Evolutionary conservation across 352 stramenopile genomes (phyloP).

Genomic region (Phytophthora rubi): DNA sequence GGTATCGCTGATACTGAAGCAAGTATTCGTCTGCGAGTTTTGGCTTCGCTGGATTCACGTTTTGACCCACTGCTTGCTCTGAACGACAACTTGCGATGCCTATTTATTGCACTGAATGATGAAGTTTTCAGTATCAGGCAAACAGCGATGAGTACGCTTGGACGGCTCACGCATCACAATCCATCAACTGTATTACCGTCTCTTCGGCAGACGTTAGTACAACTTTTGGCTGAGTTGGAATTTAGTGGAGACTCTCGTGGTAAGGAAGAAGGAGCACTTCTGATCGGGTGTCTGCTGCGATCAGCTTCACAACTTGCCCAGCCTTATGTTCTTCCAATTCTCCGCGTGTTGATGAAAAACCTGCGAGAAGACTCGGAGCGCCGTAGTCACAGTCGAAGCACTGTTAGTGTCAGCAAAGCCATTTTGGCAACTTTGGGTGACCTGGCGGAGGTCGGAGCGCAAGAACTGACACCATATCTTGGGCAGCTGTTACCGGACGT

Average conservation of each 20-base stretch:
- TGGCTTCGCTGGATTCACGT: slow-evolving; percentile 80
- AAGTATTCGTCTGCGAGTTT: slow-evolving; percentile 81
- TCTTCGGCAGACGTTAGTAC: slow-evolving; percentile 84
- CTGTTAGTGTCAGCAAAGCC: slow-evolving; percentile 82
- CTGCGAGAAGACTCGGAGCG: slow-evolving; percentile 80
- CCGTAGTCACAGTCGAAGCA: slow-evolving; percentile 76
- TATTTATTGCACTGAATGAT: slow-evolving; percentile 90
- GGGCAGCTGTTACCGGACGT: slow-evolving; percentile 87
- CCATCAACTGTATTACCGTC: slow-evolving; percentile 82
- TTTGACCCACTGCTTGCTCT: slow-evolving; percentile 84
- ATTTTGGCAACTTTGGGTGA: slow-evolving; percentile 86
- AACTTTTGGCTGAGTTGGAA: slow-evolving; percentile 87
- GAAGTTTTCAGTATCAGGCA: slow-evolving; percentile 90
- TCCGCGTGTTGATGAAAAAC: slow-evolving; percentile 90
- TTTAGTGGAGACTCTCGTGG: slow-evolving; percentile 83
- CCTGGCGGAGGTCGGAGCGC: slow-evolving; percentile 76
- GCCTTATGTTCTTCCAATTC: slow-evolving; percentile 86
- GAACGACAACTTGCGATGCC: slow-evolving; percentile 84
- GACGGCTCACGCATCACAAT: slow-evolving; percentile 86
- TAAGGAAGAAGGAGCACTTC: slow-evolving; percentile 83
- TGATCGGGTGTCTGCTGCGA: slow-evolving; percentile 82
- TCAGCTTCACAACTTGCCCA: slow-evolving; percentile 82
- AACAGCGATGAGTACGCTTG: slow-evolving; percentile 88
- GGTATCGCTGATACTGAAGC: slow-evolving; percentile 89
- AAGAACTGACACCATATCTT: slow-evolving; percentile 84